Base-by-base conservation (phyloP, 306 rosid genomes). In the Lagenaria siceraria region DNA sequence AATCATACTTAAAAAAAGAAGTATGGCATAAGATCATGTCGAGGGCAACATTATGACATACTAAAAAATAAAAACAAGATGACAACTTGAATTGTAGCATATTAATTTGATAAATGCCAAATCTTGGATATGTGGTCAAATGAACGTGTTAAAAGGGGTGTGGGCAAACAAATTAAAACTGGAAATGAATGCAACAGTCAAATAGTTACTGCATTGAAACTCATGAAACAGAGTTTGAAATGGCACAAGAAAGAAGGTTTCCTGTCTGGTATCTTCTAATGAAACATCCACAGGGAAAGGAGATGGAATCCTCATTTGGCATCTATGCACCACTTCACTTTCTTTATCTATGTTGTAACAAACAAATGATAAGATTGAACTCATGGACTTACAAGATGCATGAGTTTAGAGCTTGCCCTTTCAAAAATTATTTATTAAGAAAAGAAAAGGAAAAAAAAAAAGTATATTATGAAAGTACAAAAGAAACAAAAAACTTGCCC, bases 1-100 rank as follows among this genome's bases (percentile, higher is more conserved):
- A 54, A 70, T 55, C 77, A 77, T 68, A 68, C 55, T n/a, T n/a
- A n/a, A n/a, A 73, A 59, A 19, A 78, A 79, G 80, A 53, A 63
- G 53, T 46, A 40, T 80, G 55, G 69, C 76, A 88, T 25, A 83
- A 72, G 58, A 79, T 83, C 76, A 78, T 43, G 42, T 78, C 61
- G 60, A 79, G n/a, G 71, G 70, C 76, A 61, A 61, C n/a, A 46
- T 46, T 40, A 70, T 69, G 13, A 9, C 10, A 51, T 24, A 21
- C 33, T n/a, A 8, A 33, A 31, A 10, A 8, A 12, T 18, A 52
- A n/a, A 29, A 25, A 71, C 76, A 71, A 15, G 7, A 71, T 8
- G 0, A 36, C 3, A 35, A 18, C n/a, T 38, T 71, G 3, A 25
- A 25, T 24, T 71, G 76, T 49, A 71, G 24, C 4, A 15, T 43